Conservation (phyloP, 2,329 filamentous ascomycete genomes). For the Penicillium hordei region DNA sequence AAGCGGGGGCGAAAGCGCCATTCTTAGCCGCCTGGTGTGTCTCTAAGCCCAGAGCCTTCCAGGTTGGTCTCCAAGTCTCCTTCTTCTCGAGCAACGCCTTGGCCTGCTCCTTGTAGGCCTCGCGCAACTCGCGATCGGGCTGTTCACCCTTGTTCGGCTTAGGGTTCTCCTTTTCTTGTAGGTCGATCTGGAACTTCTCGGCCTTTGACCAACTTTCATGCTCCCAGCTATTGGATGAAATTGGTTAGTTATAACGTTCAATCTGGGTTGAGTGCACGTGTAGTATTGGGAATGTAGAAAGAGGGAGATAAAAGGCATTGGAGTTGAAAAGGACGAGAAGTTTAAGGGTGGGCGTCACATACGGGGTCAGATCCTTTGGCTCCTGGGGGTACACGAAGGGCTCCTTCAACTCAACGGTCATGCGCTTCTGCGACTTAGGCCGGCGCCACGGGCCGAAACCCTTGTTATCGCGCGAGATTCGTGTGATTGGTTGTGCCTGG, state of each 20-base stretch:
- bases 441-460: conserved; percentile 63
- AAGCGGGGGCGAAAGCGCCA: background rate
- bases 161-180: conserved; percentile 39
- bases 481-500: conserved; percentile 64
- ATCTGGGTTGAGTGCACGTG: background rate
- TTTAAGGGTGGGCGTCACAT: conserved; percentile 31
- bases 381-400: conserved; percentile 84
- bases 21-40: conserved; percentile 24
- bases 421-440: conserved; percentile 76
- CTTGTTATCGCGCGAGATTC: conserved; percentile 32
- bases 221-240: conserved; percentile 55
- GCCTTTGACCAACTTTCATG: conserved; percentile 57
- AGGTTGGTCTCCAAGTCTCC: conserved; percentile 59
- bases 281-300: background rate
- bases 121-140: conserved; percentile 33
- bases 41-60: conserved; percentile 45
- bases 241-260: conserved; percentile 10
- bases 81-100: conserved; percentile 61
- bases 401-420: conserved; percentile 86
- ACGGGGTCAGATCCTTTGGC: conserved; percentile 62
- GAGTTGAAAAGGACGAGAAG: background rate
- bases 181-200: conserved; percentile 40
- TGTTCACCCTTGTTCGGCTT: conserved; percentile 32
- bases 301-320: conserved; percentile 2
- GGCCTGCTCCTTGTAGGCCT: conserved; percentile 59